phyloP scores from a whole-genome alignment of 108 stramenopile species.

The Pseudonitzschia pungens region DNA sequence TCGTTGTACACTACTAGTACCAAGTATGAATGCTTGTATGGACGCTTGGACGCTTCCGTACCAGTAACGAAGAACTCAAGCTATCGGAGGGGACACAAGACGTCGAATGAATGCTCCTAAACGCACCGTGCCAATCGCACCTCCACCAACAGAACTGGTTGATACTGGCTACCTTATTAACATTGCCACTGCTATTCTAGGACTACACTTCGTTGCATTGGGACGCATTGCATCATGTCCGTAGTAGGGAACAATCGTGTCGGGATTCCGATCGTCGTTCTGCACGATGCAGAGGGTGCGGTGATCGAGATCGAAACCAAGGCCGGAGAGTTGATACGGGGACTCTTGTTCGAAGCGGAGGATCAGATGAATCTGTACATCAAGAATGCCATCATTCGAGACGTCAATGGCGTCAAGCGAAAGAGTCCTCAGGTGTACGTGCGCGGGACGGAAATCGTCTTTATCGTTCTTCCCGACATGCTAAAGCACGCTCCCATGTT shows the following conservation, averaged over 20 bases:
- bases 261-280: constrained; percentile 87
- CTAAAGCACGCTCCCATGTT: constrained; percentile 91
- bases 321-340: constrained; percentile 79
- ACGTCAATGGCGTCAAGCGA: constrained; percentile 63
- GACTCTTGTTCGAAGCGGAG: constrained; percentile 87
- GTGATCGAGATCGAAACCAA: constrained; percentile 87
- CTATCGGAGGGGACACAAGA: too few relatives aligned
- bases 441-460: constrained; percentile 79
- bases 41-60: too few relatives aligned
- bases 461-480: constrained; percentile 86
- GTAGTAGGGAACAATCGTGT: constrained; percentile 89
- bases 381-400: constrained; percentile 73
- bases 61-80: too few relatives aligned
- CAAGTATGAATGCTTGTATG: too few relatives aligned
- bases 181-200: too few relatives aligned
- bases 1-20: too few relatives aligned
- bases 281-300: constrained; percentile 87
- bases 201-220: too few relatives aligned
- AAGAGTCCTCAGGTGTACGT: constrained; percentile 79
- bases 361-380: constrained; percentile 91
- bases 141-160: too few relatives aligned
- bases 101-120: too few relatives aligned
- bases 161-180: too few relatives aligned
- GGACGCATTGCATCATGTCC: too few relatives aligned
- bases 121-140: too few relatives aligned